Conservation (phyloP, 345 rosid genomes). For the Eutrema japonicum region DNA sequence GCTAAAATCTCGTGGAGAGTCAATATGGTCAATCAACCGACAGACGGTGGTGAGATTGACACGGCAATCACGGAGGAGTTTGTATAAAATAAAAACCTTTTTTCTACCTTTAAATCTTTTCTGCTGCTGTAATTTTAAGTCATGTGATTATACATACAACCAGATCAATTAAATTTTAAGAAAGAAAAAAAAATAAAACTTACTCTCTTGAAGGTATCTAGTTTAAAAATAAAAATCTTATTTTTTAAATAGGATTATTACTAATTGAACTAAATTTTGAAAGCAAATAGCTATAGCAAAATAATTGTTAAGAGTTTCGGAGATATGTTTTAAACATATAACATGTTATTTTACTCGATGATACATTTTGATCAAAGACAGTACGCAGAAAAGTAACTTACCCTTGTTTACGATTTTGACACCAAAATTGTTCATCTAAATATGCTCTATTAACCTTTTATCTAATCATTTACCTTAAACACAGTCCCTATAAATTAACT, state of each 20-base stretch:
- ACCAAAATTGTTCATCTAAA: too few species aligned
- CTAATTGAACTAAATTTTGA: neutral
- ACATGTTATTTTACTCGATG: too few species aligned
- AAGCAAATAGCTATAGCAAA: neutral
- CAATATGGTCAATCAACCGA: neutral
- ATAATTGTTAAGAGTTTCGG: too few species aligned
- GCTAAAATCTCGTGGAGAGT: constrained; percentile 3
- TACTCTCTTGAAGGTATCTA: neutral
- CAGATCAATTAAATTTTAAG: constrained; percentile 14
- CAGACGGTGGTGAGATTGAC: constrained; percentile 21
- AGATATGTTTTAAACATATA: too few species aligned
- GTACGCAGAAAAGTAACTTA: neutral
- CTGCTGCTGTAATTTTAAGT: neutral
- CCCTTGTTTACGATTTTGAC: too few species aligned
- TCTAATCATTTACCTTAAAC: too few species aligned
- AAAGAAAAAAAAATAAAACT: neutral
- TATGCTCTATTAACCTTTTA: too few species aligned
- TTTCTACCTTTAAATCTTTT: neutral
- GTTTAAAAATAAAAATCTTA: neutral
- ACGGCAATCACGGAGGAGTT: constrained; percentile 37
- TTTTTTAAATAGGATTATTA: neutral
- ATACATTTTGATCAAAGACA: too few species aligned
- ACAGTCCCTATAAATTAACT: neutral
- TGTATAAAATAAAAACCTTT: constrained; percentile 24
- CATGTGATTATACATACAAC: constrained; percentile 20